Percentiles rank a stretch among this genome's conserved stretches.
phyloP scores from a whole-genome alignment of 257 asterid genomes.

The Linderniella brevidens region DNA sequence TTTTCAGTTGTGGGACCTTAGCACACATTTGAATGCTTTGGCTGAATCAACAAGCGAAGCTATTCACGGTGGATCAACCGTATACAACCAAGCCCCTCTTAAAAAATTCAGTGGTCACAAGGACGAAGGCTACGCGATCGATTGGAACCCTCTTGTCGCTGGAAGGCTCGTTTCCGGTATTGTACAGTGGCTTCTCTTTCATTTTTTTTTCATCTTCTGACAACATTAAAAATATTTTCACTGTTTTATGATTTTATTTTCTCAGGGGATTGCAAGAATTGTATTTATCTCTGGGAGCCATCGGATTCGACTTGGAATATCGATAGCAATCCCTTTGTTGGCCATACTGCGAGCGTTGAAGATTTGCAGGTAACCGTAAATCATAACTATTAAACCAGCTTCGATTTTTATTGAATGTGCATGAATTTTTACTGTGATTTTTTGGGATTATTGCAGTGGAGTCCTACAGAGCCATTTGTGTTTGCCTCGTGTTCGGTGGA shows the following conservation, averaged over 20 bases:
- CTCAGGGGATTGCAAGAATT: conserved; percentile 67
- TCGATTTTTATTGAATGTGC: not conserved
- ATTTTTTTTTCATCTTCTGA: conserved; percentile 14
- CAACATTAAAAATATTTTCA: not conserved
- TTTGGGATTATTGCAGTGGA: conserved; percentile 48
- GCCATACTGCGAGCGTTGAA: conserved; percentile 72
- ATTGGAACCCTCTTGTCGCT: conserved; percentile 87
- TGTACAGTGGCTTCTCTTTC: conserved; percentile 1
- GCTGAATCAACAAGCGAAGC: conserved; percentile 38
- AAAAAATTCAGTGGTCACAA: conserved; percentile 63
- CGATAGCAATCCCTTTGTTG: conserved; percentile 38
- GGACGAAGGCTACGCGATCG: conserved; percentile 94
- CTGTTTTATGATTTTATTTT: conserved; percentile 1
- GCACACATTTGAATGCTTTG: conserved; percentile 59
- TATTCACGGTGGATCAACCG: conserved; percentile 25
- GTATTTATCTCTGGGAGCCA: conserved; percentile 90
- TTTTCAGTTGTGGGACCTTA: conserved; percentile 83
- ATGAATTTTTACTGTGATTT: not conserved
- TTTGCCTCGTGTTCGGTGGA: conserved; percentile 96
- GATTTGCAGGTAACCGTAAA: conserved; percentile 47
- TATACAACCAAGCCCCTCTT: conserved; percentile 53
- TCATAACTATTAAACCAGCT: not conserved
- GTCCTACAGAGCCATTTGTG: conserved; percentile 67
- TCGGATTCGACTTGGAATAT: conserved; percentile 65
- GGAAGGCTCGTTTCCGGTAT: conserved; percentile 87